Percentiles rank a stretch among this genome's conserved stretches.
These are phyloP conservation scores for Aspergillus caelatus DNA, from an alignment of 2,329 filamentous ascomycete species.

Conservation along the genomic window DNA sequence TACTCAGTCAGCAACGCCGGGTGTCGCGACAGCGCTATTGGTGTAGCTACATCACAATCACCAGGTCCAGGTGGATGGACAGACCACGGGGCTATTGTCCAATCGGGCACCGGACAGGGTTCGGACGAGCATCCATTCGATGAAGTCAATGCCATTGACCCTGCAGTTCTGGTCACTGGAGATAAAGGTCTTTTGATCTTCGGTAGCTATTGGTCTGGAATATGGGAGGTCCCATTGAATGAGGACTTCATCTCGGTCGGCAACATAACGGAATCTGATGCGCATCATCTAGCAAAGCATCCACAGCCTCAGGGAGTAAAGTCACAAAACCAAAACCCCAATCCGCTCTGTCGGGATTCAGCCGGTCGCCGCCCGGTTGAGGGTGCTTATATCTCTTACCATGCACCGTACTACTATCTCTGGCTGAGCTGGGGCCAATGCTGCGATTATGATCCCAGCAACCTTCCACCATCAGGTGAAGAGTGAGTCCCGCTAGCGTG, in stretches of 20 bases:
- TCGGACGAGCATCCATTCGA: conserved; percentile 37
- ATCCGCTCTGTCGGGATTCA: conserved; percentile 32
- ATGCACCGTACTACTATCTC: conserved; percentile 35
- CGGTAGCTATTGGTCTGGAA: conserved; percentile 69
- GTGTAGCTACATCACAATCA: conserved; percentile 54
- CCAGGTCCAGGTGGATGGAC: conserved; percentile 37
- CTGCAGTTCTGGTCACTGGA: conserved; percentile 51
- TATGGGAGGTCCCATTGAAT: conserved; percentile 62
- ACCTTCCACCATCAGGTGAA: conserved; percentile 53
- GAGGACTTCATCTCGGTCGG: conserved; percentile 27
- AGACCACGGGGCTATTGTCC: conserved; percentile 40
- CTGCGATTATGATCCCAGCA: conserved; percentile 30
- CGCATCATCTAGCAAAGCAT: conserved; percentile 34
- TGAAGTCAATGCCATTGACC: conserved; percentile 64
- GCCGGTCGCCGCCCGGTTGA: conserved; percentile 36
- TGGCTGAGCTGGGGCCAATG: conserved; percentile 41
- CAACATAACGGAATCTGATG: conserved; percentile 26
- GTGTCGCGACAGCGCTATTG: conserved; percentile 64
- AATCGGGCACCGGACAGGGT: conserved; percentile 35
- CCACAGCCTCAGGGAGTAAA: conserved; percentile 19
- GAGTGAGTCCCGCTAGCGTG: conserved; percentile 43
- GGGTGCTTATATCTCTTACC: conserved; percentile 34
- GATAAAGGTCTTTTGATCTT: conserved; percentile 58
- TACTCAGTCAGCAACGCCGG: conserved; percentile 67
- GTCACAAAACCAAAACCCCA: conserved; percentile 23